Percentiles rank a stretch among this genome's conserved stretches.
Conservation (phyloP, 768 basidiomycete species). For the Leccinellum albellum region DNA sequence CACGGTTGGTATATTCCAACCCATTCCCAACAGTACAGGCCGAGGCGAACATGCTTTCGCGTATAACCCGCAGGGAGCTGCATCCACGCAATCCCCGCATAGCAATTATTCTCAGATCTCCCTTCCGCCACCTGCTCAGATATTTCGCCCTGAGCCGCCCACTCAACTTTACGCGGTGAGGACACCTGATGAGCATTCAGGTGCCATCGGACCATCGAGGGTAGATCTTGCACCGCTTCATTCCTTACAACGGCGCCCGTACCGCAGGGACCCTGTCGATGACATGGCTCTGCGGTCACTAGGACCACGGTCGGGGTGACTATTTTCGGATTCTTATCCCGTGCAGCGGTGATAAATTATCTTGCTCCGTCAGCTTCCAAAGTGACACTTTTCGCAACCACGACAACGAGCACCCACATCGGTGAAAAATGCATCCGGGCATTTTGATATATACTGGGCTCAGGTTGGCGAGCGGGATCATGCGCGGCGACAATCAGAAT, state of each 20-base stretch:
- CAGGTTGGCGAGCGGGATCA: neutral
- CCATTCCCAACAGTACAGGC: neutral
- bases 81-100: slow-evolving; percentile 7
- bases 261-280: slow-evolving; percentile 58
- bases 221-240: slow-evolving; percentile 57
- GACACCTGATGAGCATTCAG: slow-evolving; percentile 16
- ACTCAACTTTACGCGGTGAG: slow-evolving; percentile 30
- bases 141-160: slow-evolving; percentile 26
- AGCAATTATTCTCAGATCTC: slow-evolving; percentile 22
- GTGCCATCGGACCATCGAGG: slow-evolving; percentile 24
- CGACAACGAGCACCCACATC: slow-evolving; percentile 1
- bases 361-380: slow-evolving; percentile 14
- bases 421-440: slow-evolving; percentile 3
- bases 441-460: neutral
- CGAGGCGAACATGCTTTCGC: slow-evolving; percentile 6
- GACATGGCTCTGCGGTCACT: slow-evolving; percentile 57
- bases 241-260: slow-evolving; percentile 53
- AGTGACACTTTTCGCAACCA: slow-evolving; percentile 7
- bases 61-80: slow-evolving; percentile 8
- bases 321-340: slow-evolving; percentile 21
- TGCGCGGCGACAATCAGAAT: neutral
- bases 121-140: slow-evolving; percentile 32
- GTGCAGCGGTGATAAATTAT: slow-evolving; percentile 22
- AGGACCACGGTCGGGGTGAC: slow-evolving; percentile 36
- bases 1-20: slow-evolving; percentile 14